A percentile compares a stretch with the other conserved stretches of the same genome.
Conservation (phyloP, 768 basidiomycete species). For the Pulveroboletus sp. region DNA sequence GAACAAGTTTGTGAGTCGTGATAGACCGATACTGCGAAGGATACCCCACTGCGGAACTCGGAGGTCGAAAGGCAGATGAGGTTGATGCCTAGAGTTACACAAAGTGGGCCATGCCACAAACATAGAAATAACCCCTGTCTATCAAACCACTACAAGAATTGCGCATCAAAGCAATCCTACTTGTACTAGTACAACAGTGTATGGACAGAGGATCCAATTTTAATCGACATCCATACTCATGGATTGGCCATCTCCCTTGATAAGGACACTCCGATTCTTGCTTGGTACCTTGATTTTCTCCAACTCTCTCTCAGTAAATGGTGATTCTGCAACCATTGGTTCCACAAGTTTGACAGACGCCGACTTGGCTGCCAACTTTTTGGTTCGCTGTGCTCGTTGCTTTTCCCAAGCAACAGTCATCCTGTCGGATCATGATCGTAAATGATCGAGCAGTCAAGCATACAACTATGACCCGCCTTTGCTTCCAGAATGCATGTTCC, state of each 20-base stretch:
- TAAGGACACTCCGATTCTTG: conserved; percentile 66
- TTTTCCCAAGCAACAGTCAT: conserved; percentile 84
- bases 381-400: conserved; percentile 68
- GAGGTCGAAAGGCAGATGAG: neutral
- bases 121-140: conserved; percentile 22
- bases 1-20: neutral
- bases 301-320: conserved; percentile 47
- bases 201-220: conserved; percentile 9
- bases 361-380: conserved; percentile 50
- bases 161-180: neutral
- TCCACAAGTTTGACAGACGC: conserved; percentile 62
- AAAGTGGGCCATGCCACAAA: conserved; percentile 11
- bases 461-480: conserved; percentile 48
- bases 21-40: conserved; percentile 1
- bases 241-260: conserved; percentile 77
- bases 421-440: conserved; percentile 37
- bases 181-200: neutral
- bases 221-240: conserved; percentile 92
- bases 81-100: neutral
- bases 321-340: conserved; percentile 47
- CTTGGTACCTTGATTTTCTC: conserved; percentile 76
- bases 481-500: conserved; percentile 96
- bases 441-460: neutral
- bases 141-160: neutral
- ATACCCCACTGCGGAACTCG: conserved; percentile 3